phyloP scores from a whole-genome alignment of 108 stramenopile genomes.

The Discostella stelligeroides region DNA sequence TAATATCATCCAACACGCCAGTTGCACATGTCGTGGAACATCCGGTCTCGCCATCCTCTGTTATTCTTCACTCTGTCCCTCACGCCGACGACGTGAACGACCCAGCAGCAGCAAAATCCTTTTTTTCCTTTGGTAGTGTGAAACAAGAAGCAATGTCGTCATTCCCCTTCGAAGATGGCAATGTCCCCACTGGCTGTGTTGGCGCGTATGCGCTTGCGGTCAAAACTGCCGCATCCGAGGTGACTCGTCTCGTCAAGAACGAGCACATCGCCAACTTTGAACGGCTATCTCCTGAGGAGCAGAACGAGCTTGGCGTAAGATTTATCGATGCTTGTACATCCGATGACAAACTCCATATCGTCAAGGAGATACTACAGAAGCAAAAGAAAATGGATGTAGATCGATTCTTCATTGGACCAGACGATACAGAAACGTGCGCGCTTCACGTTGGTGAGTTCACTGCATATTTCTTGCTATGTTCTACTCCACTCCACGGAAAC shows the following conservation, averaged over 20 bases:
- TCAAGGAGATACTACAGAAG: constrained; percentile 62
- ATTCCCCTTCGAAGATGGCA: constrained; percentile 39
- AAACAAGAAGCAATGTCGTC: constrained; percentile 3
- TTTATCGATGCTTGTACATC: constrained; percentile 77
- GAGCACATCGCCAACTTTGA: constrained; percentile 56
- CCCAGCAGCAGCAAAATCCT: background rate
- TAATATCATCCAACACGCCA: constrained; percentile 2
- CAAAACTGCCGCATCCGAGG: constrained; percentile 44
- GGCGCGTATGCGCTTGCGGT: constrained; percentile 72
- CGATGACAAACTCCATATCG: constrained; percentile 59
- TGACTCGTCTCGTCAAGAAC: constrained; percentile 49
- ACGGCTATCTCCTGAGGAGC: constrained; percentile 48
- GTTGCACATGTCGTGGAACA: constrained; percentile 29
- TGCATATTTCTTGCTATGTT: too few relatives aligned
- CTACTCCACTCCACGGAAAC: too few relatives aligned
- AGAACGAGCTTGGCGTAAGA: constrained; percentile 41
- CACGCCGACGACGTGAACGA: background rate
- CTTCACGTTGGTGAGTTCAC: too few relatives aligned
- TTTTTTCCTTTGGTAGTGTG: constrained; percentile 20
- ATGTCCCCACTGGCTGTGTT: constrained; percentile 64
- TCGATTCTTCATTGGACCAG: constrained; percentile 65
- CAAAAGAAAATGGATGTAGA: constrained; percentile 66
- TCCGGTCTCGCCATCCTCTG: constrained; percentile 57
- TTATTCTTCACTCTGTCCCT: constrained; percentile 31
- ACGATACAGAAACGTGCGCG: constrained; percentile 80